Base-by-base conservation (phyloP, 2,329 filamentous ascomycete species). In the Fusarium pseudoanthophilum region DNA sequence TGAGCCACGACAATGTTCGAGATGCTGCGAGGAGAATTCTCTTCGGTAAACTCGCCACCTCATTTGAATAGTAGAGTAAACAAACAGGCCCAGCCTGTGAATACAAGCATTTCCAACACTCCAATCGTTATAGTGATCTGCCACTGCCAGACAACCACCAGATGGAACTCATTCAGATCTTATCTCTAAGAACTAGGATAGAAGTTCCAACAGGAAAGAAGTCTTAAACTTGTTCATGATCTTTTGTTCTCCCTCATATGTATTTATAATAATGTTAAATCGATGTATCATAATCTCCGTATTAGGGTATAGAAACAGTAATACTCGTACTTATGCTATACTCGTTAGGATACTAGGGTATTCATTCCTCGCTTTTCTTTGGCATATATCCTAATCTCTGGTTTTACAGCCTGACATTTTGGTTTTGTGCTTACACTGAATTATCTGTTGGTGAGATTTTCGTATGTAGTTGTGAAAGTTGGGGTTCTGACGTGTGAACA, bases 141-240 rank as follows among this genome's bases (percentile, higher is more conserved):
- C 20, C 64, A 69, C 43, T 68, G 51, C 28, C 45, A 53, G 59
- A 57, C 66, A 69, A 36, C 48, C 39, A 56, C 43, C 49, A 46
- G 18, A 15, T 30, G 3, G 26, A 26, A 52, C 20, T 28, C 30
- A 20, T n/a, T 13, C 14, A 11, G 21, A 30, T 42, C 26, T 30
- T 48, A 21, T 48, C 43, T 46, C 43, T 14, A 28, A 46, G 24
- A 46, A 14, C 18, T 5, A 15, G 13, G 13, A 28, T 28, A 15
- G 5, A 28, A 21, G 43, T 28, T 28, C 26, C 5, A 28, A n/a
- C 48, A 24, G 30, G 8, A 24, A 18, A 34, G 5, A 37, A 28
- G 18, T 10, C 14, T 20, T 28, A 37, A 37, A 16, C 16, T 24
- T 4, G 21, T 4, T 16, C 30, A 14, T 11, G 4, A 11, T 34